Base-by-base conservation (phyloP, 2,329 filamentous ascomycete genomes). In the Cercospora sp. region DNA sequence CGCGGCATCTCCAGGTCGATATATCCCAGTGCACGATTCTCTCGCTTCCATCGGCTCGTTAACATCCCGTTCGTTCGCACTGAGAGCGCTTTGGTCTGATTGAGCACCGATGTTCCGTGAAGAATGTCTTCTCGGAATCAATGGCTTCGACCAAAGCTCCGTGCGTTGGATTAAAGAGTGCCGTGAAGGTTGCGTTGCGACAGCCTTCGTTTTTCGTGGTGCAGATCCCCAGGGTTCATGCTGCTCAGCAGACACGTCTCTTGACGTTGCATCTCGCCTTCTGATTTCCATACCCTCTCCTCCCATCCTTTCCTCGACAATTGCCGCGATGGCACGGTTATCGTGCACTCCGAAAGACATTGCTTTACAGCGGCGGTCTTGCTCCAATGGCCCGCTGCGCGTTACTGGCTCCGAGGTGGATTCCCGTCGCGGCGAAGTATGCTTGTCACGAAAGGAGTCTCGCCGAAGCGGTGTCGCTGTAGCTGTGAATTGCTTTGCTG, bases 1-100 rank as follows among this genome's bases (percentile, higher is more conserved):
- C 16, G 70, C 65, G 8, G 70, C 70, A 42, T 72, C 70, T 33
- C 70, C 70, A 13, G 70, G 70, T 48, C 62, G 65, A 36, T 72
- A 70, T 6, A 42, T 9, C 33, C 40, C 51, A 12, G 33, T 18
- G 28, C 23, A 45, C 26, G 23, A 16, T n/a, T 61, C 59, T 30
- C 48, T 61, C 20, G 36, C 4, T 7, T 53, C 60, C 18, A 6
- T 16, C 7, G 16, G 26, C 16, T 57, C 20, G 40, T n/a, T 8
- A 26, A 36, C 8, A 5, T n/a, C 13, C 7, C 28, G 23, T 30
- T 30, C 10, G 12, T 51, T 20, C n/a, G 23, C 3, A 12, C 10
- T 23, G 13, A 16, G 33, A 31, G 3, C 18, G 5, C 12, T 28
- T 8, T 20, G 40, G 5, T 63, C 60, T 30, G 42, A n/a, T 16